phyloP scores from a whole-genome alignment of 164 flowering plant genomes.

The Annona cherimola region DNA sequence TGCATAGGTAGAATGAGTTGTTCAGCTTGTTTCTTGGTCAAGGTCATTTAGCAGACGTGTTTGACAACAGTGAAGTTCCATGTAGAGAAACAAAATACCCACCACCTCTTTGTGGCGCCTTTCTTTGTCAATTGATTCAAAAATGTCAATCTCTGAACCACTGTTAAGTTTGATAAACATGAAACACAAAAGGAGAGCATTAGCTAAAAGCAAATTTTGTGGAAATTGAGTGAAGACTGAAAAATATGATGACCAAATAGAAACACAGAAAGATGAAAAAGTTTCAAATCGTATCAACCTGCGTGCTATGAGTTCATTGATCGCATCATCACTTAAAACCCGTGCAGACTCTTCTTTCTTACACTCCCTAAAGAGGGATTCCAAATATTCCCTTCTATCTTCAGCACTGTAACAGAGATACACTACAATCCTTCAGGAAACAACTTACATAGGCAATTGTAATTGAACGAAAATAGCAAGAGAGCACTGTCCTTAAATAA shows the following conservation, averaged over 20 bases:
- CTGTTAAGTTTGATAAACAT: constrained; percentile 27
- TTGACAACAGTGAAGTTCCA: neutral
- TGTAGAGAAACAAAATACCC: constrained; percentile 5
- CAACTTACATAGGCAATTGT: neutral
- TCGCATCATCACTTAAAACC: constrained; percentile 84
- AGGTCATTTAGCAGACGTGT: neutral
- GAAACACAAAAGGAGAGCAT: neutral
- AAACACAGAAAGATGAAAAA: neutral
- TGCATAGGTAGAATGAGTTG: neutral
- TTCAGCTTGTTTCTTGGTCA: neutral
- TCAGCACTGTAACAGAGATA: constrained; percentile 67
- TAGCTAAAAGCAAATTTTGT: neutral
- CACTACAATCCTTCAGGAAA: constrained; percentile 7
- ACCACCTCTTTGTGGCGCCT: constrained; percentile 84
- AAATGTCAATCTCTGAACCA: constrained; percentile 90
- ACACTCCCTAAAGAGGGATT: constrained; percentile 84
- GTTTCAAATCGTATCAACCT: constrained; percentile 36
- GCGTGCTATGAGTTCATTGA: constrained; percentile 88
- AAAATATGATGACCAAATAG: neutral
- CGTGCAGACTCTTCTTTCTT: constrained; percentile 96
- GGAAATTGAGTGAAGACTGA: neutral
- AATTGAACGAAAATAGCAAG: neutral
- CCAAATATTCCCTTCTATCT: constrained; percentile 96
- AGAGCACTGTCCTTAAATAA: too few species aligned
- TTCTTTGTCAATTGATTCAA: constrained; percentile 82